Conservation (phyloP, 2,329 filamentous ascomycete species). For the Incumbomyces delicatus region DNA sequence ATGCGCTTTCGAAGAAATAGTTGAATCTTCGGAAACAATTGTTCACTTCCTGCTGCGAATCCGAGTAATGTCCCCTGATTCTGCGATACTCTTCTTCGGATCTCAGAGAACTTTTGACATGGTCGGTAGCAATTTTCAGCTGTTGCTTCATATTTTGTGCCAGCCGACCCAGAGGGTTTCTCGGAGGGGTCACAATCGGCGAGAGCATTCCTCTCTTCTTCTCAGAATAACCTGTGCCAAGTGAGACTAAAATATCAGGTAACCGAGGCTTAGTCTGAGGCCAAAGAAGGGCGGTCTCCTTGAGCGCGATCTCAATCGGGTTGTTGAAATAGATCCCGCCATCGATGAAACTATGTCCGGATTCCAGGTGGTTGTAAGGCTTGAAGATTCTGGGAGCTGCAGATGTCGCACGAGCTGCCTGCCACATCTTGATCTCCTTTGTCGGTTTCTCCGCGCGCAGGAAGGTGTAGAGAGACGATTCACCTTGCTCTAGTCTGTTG, state of each 20-base stretch:
- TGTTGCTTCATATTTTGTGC: neutral
- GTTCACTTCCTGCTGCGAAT: neutral
- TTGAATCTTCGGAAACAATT: neutral
- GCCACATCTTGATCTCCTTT: slow-evolving; percentile 40
- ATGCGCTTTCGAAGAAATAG: neutral
- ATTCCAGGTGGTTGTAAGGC: slow-evolving; percentile 40
- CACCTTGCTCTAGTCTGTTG: slow-evolving; percentile 25
- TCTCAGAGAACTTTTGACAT: neutral
- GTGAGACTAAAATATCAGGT: slow-evolving; percentile 25
- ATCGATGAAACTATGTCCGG: slow-evolving; percentile 26
- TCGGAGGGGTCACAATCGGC: too few species aligned
- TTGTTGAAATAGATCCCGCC: neutral
- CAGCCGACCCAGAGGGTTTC: neutral
- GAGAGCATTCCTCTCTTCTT: neutral
- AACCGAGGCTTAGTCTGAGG: slow-evolving; percentile 16
- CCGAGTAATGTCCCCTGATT: too few species aligned
- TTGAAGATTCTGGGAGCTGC: slow-evolving; percentile 44
- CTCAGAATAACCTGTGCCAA: slow-evolving; percentile 21
- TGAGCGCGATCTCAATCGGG: neutral
- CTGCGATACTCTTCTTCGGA: neutral
- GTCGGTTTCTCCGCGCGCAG: slow-evolving; percentile 29
- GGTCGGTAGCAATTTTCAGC: neutral
- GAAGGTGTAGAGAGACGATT: slow-evolving; percentile 28
- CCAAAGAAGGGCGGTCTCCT: slow-evolving; percentile 24
- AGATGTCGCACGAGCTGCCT: slow-evolving; percentile 43